Base-by-base conservation (phyloP, 2,329 filamentous ascomycete species). In the Fusarium concolor region DNA sequence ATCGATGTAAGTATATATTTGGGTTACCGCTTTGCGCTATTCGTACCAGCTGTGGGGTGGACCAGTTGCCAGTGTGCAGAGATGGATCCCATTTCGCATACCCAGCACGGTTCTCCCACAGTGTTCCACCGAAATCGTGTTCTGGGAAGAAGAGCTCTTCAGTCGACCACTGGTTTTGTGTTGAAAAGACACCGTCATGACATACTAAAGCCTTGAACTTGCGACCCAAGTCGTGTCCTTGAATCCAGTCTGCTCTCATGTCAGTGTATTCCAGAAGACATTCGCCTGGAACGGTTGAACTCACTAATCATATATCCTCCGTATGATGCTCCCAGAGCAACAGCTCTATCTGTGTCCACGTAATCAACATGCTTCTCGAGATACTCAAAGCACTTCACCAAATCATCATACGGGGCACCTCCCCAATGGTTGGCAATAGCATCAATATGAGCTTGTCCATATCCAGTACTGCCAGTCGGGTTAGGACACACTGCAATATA, bases 131-230 rank as follows among this genome's bases (percentile, higher is more conserved):
- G 78, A 91, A 89, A 72, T 91, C 89, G 71, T 90, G 89, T 63
- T 89, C 81, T 1, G 88, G 86, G 79, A 91, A 91, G 82, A 90
- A 91, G n/a, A 91, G 82, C 77, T 91, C 89, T 67, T 91, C 89
- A 7, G 86, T 88, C 3, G 84, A 78, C 81, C 88, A 90, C 78
- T 89, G 86, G 70, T 84, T 88, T 51, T 89, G 80, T 2, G 89
- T 90, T 72, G 89, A 91, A 78, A 94, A 96, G 54, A 94, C 90
- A 46, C 94, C 94, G 71, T 97, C 93, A 76, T 97, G 94, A 72
- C 90, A 94, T 28, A 97, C 93, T 6, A 97, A 85, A 0, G 93
- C 93, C 78, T 93, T 93, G 86, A 97, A 96, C 70, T 91, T 89
- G 28, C 92, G 89, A 20, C 93, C 94, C 0, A 97, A 85, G 2